Conservation (phyloP, 2,329 filamentous ascomycete genomes). For the Verticillium klebahnii region DNA sequence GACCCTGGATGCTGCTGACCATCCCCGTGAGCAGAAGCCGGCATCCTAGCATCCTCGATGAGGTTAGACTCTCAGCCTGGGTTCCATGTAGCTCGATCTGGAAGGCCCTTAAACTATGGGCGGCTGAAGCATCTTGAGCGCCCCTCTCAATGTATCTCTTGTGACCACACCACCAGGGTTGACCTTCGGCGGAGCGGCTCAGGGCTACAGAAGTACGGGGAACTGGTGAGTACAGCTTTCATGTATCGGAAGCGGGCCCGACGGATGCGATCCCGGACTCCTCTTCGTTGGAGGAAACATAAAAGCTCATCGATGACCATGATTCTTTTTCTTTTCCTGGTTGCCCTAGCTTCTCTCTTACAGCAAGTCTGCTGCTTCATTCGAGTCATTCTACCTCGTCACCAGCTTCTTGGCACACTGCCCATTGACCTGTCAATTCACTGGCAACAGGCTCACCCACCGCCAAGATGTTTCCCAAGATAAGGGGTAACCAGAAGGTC, state of each 20-base stretch:
- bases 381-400: too few relatives aligned
- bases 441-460: background rate
- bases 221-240: background rate
- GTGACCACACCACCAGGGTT: background rate
- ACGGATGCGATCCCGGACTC: background rate
- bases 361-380: background rate
- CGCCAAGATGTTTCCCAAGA: constrained; percentile 11
- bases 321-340: background rate
- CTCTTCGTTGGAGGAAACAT: background rate
- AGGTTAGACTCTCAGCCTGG: background rate
- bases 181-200: background rate
- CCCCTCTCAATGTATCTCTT: background rate
- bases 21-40: background rate
- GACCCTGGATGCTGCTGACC: background rate
- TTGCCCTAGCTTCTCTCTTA: background rate
- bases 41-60: background rate
- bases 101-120: background rate
- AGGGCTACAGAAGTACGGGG: background rate
- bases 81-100: background rate
- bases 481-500: constrained; percentile 11
- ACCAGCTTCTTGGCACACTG: too few relatives aligned
- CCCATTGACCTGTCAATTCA: too few relatives aligned
- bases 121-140: background rate
- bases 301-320: background rate
- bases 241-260: background rate